Base-by-base conservation (phyloP, 345 rosid genomes). In the Turritis glabra region DNA sequence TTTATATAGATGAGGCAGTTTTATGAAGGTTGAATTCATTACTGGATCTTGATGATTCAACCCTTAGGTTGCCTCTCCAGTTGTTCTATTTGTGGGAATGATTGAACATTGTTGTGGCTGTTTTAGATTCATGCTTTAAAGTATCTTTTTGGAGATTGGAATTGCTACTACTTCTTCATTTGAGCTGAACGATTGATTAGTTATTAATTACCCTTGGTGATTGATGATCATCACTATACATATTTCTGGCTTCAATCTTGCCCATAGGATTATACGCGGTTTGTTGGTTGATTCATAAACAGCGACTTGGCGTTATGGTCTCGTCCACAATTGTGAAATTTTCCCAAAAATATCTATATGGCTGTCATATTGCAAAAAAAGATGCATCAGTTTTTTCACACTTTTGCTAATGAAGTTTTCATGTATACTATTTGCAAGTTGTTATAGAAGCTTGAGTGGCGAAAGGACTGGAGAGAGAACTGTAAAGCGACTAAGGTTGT, bases 391-490 rank as follows among this genome's bases (percentile, higher is more conserved):
- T n/a, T n/a, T n/a, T n/a, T n/a, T n/a, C n/a, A n/a, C n/a, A n/a
- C n/a, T n/a, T n/a, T n/a, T n/a, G n/a, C n/a, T n/a, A n/a, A n/a
- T n/a, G n/a, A n/a, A n/a, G n/a, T n/a, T n/a, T n/a, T n/a, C n/a
- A n/a, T 33, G 12, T 38, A 40, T 40, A 40, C n/a, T 40, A 1
- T 32, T 5, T 66, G 41, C 25, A 30, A 68, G 22, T 46, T 52
- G 23, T 30, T 43, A 75, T 81, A 92, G 97, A 89, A 87, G 88
- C 77, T 76, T 88, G 55, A 82, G 92, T 40, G 76, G 80, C 0
- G 80, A 77, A 47, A 63, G 76, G 61, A 70, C 63, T 48, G 97
- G 91, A 46, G 98, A 96, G 80, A 91, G 98, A 51, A 96, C 96
- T 4, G 99, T 96, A 40, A 92, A 83, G 64, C 72, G 94, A 30